phyloP scores from a whole-genome alignment of 2,329 filamentous ascomycete genomes.

The Aspergillus pseudoglaucus region DNA sequence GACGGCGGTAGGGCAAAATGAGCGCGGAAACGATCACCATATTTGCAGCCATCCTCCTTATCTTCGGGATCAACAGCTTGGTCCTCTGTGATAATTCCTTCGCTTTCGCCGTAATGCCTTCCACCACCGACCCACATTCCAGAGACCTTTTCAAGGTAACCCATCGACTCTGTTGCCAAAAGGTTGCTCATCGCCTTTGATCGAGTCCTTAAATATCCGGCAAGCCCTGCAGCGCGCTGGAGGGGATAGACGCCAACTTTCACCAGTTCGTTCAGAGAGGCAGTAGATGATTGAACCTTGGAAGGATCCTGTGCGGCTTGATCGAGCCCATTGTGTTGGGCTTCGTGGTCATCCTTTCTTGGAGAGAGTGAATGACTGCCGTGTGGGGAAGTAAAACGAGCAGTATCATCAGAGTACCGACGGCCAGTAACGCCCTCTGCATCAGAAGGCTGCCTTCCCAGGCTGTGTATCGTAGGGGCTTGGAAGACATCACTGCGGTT shows the following conservation, averaged over 20 bases:
- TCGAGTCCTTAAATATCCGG: slow-evolving; percentile 71
- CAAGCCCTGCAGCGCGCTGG: slow-evolving; percentile 74
- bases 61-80: slow-evolving; percentile 50
- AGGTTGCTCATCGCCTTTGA: slow-evolving; percentile 76
- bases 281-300: slow-evolving; percentile 34
- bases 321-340: slow-evolving; percentile 18
- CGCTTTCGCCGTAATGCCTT: slow-evolving; percentile 76
- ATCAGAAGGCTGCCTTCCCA: slow-evolving; percentile 23
- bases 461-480: slow-evolving; percentile 58
- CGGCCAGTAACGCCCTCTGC: slow-evolving; percentile 17
- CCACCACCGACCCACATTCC: slow-evolving; percentile 93
- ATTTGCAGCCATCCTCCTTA: slow-evolving; percentile 47
- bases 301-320: slow-evolving; percentile 14
- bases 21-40: slow-evolving; percentile 66
- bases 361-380: slow-evolving; percentile 1
- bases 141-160: slow-evolving; percentile 92
- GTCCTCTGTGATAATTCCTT: slow-evolving; percentile 62
- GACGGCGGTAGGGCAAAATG: slow-evolving; percentile 84
- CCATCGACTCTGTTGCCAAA: slow-evolving; percentile 85
- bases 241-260: slow-evolving; percentile 67
- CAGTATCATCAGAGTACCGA: slow-evolving; percentile 30
- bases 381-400: slow-evolving; percentile 16
- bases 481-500: slow-evolving; percentile 82
- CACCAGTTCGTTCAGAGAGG: slow-evolving; percentile 53
- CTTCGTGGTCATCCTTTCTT: slow-evolving; percentile 9